Evolutionary conservation across 78 protist species (phyloP), one percentile per base, ranked within the genome.

Genomic region (Paulinella micropora): DNA sequence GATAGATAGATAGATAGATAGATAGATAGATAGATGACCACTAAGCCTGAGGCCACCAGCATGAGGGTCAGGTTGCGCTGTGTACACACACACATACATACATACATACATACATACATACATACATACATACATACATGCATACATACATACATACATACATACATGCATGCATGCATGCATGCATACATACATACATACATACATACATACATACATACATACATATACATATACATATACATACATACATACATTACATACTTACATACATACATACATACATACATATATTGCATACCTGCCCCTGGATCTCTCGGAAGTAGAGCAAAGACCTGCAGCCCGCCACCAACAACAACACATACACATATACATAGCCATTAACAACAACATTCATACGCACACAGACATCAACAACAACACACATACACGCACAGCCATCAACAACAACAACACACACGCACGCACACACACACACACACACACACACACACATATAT

Each of bases 401-500:
- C 37, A 79, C 83, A 79, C 39, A 79, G 39, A 79, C n/a, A n/a
- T n/a, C n/a, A n/a, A n/a, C n/a, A n/a, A n/a, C n/a, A n/a, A n/a
- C n/a, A n/a, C n/a, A n/a, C n/a, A n/a, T n/a, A n/a, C n/a, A n/a
- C n/a, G n/a, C n/a, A n/a, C n/a, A n/a, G n/a, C n/a, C n/a, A n/a
- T n/a, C n/a, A 6, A 79, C n/a, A n/a, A n/a, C n/a, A n/a, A n/a
- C n/a, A n/a, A n/a, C n/a, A n/a, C n/a, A n/a, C n/a, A n/a, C n/a
- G n/a, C n/a, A n/a, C n/a, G n/a, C n/a, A n/a, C 83, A 79, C 39
- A 79, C 83, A 79, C n/a, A 79, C 83, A 79, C 39, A 79, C 83
- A 79, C n/a, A 79, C 36, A 79, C n/a, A 79, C 83, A 79, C 39
- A 79, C 34, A 73, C 34, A 73, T 23, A 73, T 4, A 3, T 3